Evolutionary conservation across 2,329 filamentous ascomycete species (phyloP).

Genomic region (Scedosporium aurantiacum): DNA sequence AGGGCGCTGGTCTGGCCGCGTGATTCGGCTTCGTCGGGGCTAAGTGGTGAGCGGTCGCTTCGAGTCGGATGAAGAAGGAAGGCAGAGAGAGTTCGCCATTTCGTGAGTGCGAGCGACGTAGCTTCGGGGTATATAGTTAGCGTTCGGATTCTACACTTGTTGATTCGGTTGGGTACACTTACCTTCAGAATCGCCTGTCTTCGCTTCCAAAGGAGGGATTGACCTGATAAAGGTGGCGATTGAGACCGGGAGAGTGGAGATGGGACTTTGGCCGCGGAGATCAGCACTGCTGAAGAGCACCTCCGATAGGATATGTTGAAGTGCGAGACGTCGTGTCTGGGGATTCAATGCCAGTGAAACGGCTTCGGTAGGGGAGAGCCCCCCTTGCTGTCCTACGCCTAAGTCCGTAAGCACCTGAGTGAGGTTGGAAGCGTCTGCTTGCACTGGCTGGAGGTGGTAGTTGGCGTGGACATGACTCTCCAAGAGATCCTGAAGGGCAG

Average conservation of each 20-base stretch:
- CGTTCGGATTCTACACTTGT: background rate
- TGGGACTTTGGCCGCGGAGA: conserved; percentile 14
- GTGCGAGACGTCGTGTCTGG: conserved; percentile 18
- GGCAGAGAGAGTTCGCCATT: conserved; percentile 30
- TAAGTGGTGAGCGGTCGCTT: conserved; percentile 23
- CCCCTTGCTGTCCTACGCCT: background rate
- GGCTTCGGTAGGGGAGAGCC: conserved; percentile 15
- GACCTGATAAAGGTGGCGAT: conserved; percentile 19
- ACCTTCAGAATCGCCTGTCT: background rate
- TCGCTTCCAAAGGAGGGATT: conserved; percentile 13
- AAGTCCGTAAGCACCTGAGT: conserved; percentile 13
- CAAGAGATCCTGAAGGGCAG: conserved; percentile 22
- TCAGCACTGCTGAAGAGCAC: conserved; percentile 24
- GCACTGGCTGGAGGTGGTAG: conserved; percentile 21
- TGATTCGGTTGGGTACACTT: background rate
- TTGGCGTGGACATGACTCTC: conserved; percentile 28
- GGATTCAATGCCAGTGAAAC: conserved; percentile 12
- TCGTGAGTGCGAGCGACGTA: conserved; percentile 22
- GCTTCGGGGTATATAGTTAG: conserved; percentile 14
- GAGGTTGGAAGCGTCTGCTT: conserved; percentile 12
- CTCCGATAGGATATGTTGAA: conserved; percentile 27
- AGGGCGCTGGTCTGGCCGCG: conserved; percentile 21
- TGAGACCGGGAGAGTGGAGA: conserved; percentile 26
- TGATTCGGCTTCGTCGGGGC: conserved; percentile 17
- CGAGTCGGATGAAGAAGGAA: conserved; percentile 29